phyloP scores from a whole-genome alignment of 208 protist species.

The Leishmania tarentolae region DNA sequence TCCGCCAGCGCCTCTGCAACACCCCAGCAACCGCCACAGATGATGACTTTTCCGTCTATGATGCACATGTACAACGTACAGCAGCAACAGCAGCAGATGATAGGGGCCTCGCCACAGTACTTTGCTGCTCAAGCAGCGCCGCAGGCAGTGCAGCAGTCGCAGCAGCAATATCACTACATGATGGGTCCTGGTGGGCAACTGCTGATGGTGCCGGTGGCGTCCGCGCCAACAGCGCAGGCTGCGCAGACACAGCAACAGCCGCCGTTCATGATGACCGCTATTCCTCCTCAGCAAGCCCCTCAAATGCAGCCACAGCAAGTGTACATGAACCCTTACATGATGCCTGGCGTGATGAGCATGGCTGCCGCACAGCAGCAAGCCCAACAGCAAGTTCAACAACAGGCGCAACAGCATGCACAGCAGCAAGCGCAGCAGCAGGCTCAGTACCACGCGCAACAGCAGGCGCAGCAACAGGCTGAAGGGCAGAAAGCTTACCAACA shows the following conservation, averaged over 20 bases:
- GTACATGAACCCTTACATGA: slow-evolving; percentile 33
- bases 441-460: slow-evolving; percentile 3
- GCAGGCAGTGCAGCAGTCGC: slow-evolving; percentile 23
- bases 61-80: slow-evolving; percentile 25
- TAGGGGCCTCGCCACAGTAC: slow-evolving; percentile 23
- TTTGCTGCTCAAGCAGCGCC: slow-evolving; percentile 26
- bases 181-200: slow-evolving; percentile 40
- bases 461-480: slow-evolving; percentile 10
- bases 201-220: slow-evolving; percentile 35
- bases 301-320: slow-evolving; percentile 33
- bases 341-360: slow-evolving; percentile 29
- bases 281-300: slow-evolving; percentile 8
- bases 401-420: slow-evolving; percentile 6
- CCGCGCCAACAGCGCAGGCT: slow-evolving; percentile 6
- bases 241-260: slow-evolving; percentile 13
- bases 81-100: slow-evolving; percentile 34
- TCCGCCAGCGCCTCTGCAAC: slow-evolving; percentile 9
- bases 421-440: slow-evolving; percentile 15
- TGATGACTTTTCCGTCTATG: slow-evolving; percentile 20
- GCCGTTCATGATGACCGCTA: slow-evolving; percentile 24
- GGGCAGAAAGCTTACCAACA: slow-evolving; percentile 17
- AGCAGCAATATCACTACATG: slow-evolving; percentile 44
- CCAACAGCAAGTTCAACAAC: slow-evolving; percentile 22
- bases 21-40: slow-evolving; percentile 26
- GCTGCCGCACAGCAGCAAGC: slow-evolving; percentile 13